A percentile compares a stretch with the other conserved stretches of the same genome.
phyloP scores from a whole-genome alignment of 2,329 filamentous ascomycete species.

The Alternaria tenuissima region DNA sequence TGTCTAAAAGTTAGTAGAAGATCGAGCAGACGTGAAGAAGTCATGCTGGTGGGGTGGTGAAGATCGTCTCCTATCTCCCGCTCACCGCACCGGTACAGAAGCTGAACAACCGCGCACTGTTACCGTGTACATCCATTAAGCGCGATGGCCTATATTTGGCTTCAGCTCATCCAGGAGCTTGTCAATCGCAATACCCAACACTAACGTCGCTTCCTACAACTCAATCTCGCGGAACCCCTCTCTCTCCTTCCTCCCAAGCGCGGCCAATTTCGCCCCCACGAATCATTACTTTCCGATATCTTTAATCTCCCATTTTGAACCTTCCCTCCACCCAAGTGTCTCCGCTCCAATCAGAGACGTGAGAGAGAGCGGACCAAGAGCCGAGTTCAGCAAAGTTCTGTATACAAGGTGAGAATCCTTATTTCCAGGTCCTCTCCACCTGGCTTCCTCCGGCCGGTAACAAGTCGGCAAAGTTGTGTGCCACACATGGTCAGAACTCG shows the following conservation, averaged over 20 bases:
- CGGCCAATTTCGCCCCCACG: conserved; percentile 6
- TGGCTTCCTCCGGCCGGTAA: not conserved
- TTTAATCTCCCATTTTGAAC: not conserved
- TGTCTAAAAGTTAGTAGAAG: not conserved
- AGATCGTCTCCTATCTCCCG: not conserved
- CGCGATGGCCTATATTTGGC: not conserved
- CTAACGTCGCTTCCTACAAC: not conserved
- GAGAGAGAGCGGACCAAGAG: not conserved
- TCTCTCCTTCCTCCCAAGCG: not conserved
- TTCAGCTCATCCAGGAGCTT: not conserved
- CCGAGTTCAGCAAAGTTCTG: not conserved
- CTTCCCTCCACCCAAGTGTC: not conserved
- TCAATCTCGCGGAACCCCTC: not conserved
- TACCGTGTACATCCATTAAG: not conserved
- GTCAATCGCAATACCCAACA: not conserved
- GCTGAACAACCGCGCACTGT: not conserved
- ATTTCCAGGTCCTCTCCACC: not conserved
- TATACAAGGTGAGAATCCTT: not conserved
- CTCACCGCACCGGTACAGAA: not conserved
- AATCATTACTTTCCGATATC: not conserved
- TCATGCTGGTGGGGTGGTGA: not conserved
- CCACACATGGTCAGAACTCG: not conserved
- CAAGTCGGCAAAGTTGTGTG: not conserved
- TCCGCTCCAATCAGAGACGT: not conserved
- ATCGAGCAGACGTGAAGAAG: not conserved